Evolutionary conservation across 345 rosid genomes (phyloP).

Genomic region (Psidium guajava): DNA sequence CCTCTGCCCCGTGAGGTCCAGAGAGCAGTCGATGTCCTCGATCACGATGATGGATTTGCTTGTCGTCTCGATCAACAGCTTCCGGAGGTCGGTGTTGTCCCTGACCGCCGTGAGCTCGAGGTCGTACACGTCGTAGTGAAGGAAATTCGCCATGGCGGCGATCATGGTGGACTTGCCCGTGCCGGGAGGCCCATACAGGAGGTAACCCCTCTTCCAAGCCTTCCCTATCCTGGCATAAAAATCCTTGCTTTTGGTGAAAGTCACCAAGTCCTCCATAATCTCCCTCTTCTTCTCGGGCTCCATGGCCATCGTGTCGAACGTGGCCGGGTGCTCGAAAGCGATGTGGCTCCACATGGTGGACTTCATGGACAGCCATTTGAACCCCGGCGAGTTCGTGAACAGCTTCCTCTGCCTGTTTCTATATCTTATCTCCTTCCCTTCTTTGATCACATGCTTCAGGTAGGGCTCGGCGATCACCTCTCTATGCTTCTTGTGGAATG

Average conservation of each 20-base stretch:
- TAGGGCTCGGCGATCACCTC: conserved; percentile 34
- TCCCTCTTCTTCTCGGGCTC: conserved; percentile 45
- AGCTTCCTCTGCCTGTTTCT: conserved; percentile 55
- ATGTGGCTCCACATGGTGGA: conserved; percentile 49
- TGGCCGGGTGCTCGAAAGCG: conserved; percentile 49
- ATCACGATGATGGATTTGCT: conserved; percentile 43
- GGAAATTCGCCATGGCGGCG: conserved; percentile 35
- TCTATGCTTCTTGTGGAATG: conserved; percentile 36
- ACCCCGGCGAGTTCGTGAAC: conserved; percentile 41
- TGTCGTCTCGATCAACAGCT: conserved; percentile 27
- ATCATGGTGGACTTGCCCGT: conserved; percentile 36
- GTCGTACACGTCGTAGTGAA: conserved; percentile 29
- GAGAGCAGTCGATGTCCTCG: conserved; percentile 47
- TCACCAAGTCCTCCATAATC: conserved; percentile 40
- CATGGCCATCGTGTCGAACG: conserved; percentile 44
- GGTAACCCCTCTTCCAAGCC: conserved; percentile 51
- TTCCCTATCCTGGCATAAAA: conserved; percentile 45
- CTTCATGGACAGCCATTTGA: conserved; percentile 37
- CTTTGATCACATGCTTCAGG: conserved; percentile 32
- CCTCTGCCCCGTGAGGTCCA: conserved; percentile 47
- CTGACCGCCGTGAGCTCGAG: conserved; percentile 31
- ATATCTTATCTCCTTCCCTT: conserved; percentile 40
- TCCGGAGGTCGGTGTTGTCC: conserved; percentile 26
- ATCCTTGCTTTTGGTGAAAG: conserved; percentile 41
- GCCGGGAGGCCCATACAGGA: conserved; percentile 39